Evolutionary conservation across 106 monocot species (phyloP), one percentile per base, ranked within the genome.

Genomic region (Agapanthus africanus): DNA sequence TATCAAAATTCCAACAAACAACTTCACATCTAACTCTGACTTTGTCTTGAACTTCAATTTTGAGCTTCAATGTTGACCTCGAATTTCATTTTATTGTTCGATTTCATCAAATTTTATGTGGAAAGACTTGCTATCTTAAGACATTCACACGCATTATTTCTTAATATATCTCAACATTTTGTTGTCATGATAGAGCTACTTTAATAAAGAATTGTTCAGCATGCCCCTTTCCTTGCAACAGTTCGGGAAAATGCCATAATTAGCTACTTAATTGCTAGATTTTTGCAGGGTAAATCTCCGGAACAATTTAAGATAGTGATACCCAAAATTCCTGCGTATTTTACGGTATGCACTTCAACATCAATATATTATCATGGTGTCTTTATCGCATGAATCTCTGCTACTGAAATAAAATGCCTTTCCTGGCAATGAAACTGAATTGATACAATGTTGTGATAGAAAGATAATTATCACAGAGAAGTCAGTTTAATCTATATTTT

Each of bases 281-380:
- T 44, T 41, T 75, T 87, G 57, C 87, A 99, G 99, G 87, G 76
- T 71, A 54, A 79, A 35, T 79, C 77, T 50, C 85, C 99, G 57
- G 78, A 87, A 25, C 99, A 93, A 70, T 99, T 99, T 70, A 99
- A 99, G 81, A 93, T 99, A 67, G 87, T 80, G 77, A 87, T 97
- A 69, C 95, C 95, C 11, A 87, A 82, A 74, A 97, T 97, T 77
- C 91, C 85, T 79, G 88, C 88, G 63, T 97, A 97, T 73, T 97
- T 97, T 68, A 87, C 95, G 76, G 91, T 97, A 81, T 69, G 72
- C 54, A 64, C 26, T n/a, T n/a, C n/a, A n/a, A n/a, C n/a, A n/a
- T n/a, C n/a, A n/a, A n/a, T n/a, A n/a, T n/a, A n/a, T n/a, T n/a
- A n/a, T n/a, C n/a, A n/a, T n/a, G n/a, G n/a, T n/a, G n/a, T n/a